Conservation (phyloP, 2,329 filamentous ascomycete genomes). For the Fusarium sacchari region DNA sequence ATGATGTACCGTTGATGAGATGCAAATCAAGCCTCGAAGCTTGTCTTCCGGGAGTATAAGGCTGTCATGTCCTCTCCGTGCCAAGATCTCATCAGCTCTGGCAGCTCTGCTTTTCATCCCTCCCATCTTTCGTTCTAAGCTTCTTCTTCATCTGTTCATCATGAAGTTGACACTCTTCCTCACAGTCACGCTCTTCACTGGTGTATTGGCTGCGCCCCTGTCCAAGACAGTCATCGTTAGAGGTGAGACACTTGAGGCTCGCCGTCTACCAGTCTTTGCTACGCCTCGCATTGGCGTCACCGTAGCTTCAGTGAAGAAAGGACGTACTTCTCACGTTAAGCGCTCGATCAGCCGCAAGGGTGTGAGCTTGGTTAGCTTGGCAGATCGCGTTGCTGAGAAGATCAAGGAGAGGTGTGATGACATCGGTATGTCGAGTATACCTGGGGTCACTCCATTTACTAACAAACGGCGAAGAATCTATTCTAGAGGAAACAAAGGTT, state of each 20-base stretch:
- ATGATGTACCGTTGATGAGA: neutral
- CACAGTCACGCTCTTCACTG: neutral
- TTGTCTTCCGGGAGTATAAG: neutral
- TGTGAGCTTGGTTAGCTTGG: neutral
- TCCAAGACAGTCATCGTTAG: neutral
- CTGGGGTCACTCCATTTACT: fast-evolving
- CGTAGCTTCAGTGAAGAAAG: fast-evolving
- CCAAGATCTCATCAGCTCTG: neutral
- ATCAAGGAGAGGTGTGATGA: neutral
- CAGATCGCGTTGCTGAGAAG: neutral
- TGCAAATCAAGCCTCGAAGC: neutral
- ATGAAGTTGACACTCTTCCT: slow-evolving; percentile 24
- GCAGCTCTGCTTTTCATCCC: neutral
- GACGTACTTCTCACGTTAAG: neutral
- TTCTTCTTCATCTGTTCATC: neutral
- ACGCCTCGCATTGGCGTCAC: neutral
- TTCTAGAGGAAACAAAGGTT: neutral
- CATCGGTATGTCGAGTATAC: neutral
- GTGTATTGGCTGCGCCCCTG: neutral
- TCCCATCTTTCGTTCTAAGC: fast-evolving
- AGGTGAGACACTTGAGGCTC: neutral
- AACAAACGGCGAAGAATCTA: neutral
- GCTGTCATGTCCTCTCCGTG: neutral
- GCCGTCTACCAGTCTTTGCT: neutral
- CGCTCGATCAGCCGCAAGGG: neutral